phyloP scores from a whole-genome alignment of 192 early-diverging fungal species.

The Umbelopsis sp. region DNA sequence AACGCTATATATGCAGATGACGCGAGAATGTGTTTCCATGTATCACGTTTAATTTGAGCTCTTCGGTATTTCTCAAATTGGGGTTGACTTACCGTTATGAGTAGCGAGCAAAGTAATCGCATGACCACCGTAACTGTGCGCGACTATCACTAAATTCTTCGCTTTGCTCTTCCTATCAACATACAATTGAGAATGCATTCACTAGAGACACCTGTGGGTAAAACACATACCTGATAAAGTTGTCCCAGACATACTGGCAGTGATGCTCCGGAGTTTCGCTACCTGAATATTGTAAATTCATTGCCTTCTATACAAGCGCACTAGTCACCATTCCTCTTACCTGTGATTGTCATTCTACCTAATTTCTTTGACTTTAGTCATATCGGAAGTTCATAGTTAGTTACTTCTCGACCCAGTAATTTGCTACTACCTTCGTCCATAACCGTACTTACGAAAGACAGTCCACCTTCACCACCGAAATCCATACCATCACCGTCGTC shows the following conservation, averaged over 20 bases:
- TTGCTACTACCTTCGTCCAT: too few species aligned
- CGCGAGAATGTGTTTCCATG: background rate
- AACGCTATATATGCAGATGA: background rate
- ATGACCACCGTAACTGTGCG: slow-evolving; percentile 14
- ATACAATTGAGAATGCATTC: background rate
- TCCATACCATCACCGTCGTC: background rate
- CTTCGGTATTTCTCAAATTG: background rate
- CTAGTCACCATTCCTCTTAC: background rate
- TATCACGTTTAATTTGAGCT: background rate
- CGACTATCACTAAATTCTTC: slow-evolving; percentile 14
- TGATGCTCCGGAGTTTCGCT: slow-evolving; percentile 28
- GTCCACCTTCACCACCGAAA: background rate
- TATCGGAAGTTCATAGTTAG: too few species aligned
- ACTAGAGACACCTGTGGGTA: background rate
- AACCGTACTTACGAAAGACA: background rate
- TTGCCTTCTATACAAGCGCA: background rate
- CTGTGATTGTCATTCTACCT: background rate
- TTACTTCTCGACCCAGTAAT: too few species aligned
- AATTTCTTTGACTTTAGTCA: background rate
- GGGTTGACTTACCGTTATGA: slow-evolving; percentile 5
- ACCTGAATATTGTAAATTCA: background rate
- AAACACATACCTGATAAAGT: slow-evolving; percentile 26
- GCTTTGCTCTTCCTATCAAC: background rate
- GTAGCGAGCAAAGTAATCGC: background rate
- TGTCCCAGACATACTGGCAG: slow-evolving; percentile 32